phyloP scores from a whole-genome alignment of 371 early-diverging fungal genomes.

The Phascolomyces articulosus region DNA sequence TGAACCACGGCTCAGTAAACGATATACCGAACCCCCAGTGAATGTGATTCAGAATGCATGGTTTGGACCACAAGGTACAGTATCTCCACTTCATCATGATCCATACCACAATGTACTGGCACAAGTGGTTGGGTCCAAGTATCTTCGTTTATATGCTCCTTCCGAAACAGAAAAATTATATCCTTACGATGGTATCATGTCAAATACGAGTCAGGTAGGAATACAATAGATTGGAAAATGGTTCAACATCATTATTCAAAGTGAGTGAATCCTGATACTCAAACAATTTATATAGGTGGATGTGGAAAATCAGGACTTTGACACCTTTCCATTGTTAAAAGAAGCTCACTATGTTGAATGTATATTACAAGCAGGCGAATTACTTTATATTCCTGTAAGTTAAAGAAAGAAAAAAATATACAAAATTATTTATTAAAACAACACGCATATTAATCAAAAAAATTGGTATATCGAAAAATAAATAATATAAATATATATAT shows the following conservation, averaged over 20 bases:
- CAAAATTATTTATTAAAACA: not conserved
- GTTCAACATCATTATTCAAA: not conserved
- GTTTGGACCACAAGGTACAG: slow-evolving; percentile 88
- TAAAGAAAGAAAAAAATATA: not conserved
- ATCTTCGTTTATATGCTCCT: slow-evolving; percentile 75
- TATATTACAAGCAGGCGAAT: slow-evolving; percentile 76
- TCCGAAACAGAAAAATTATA: slow-evolving; percentile 61
- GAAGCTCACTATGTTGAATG: slow-evolving; percentile 70
- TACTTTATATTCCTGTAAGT: slow-evolving; percentile 90
- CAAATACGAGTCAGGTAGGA: slow-evolving; percentile 79
- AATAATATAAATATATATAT: not conserved
- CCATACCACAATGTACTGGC: slow-evolving; percentile 84
- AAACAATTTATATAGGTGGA: no score
- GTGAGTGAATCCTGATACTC: no score
- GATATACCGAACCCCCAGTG: slow-evolving; percentile 27
- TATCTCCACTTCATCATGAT: slow-evolving; percentile 90
- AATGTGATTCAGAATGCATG: slow-evolving; percentile 77
- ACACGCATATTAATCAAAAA: no score
- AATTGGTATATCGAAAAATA: no score
- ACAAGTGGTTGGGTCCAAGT: slow-evolving; percentile 88
- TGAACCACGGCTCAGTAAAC: slow-evolving; percentile 34
- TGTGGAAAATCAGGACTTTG: slow-evolving; percentile 63
- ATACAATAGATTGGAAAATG: not conserved
- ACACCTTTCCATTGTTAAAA: slow-evolving; percentile 55
- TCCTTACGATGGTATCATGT: slow-evolving; percentile 60